Evolutionary conservation across 108 stramenopile species (phyloP).

Genomic region (Schizochytrium sp.): DNA sequence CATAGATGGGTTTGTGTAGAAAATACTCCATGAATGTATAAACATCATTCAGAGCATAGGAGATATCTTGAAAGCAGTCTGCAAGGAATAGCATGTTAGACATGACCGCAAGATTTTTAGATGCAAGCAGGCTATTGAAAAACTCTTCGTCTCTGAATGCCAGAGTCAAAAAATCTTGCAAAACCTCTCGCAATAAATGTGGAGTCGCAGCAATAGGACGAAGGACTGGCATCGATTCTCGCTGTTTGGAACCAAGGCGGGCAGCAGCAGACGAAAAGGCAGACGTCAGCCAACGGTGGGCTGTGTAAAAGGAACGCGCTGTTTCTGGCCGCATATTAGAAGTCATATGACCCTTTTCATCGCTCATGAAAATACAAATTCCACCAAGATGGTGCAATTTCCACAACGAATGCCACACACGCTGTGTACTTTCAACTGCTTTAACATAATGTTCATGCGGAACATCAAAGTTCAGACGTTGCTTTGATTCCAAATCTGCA

Average conservation of each 20-base stretch:
- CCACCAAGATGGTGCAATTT: constrained; percentile 48
- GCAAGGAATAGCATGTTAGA: constrained; percentile 27
- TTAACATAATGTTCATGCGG: constrained; percentile 5
- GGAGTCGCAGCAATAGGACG: constrained; percentile 38
- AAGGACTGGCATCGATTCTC: not conserved
- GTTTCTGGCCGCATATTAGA: not conserved
- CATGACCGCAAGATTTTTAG: not conserved
- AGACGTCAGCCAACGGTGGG: constrained; percentile 5
- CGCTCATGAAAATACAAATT: constrained; percentile 20
- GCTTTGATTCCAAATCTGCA: constrained; percentile 32
- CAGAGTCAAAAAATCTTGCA: not conserved
- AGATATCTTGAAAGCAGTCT: constrained; percentile 43
- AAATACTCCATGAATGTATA: constrained; percentile 35
- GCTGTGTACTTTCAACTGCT: constrained; percentile 27
- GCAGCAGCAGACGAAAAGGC: constrained; percentile 13
- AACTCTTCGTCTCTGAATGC: constrained; percentile 9
- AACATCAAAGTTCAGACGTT: not conserved
- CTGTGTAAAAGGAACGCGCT: not conserved
- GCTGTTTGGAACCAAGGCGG: not conserved
- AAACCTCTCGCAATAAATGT: constrained; percentile 7
- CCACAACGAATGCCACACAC: constrained; percentile 11
- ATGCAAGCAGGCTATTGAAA: not conserved
- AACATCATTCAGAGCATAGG: constrained; percentile 18
- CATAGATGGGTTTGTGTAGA: not conserved
- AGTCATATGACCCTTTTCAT: not conserved